These are phyloP conservation scores for Leccinum aurantiacum DNA, from an alignment of 768 basidiomycete genomes.

Conservation along the genomic window DNA sequence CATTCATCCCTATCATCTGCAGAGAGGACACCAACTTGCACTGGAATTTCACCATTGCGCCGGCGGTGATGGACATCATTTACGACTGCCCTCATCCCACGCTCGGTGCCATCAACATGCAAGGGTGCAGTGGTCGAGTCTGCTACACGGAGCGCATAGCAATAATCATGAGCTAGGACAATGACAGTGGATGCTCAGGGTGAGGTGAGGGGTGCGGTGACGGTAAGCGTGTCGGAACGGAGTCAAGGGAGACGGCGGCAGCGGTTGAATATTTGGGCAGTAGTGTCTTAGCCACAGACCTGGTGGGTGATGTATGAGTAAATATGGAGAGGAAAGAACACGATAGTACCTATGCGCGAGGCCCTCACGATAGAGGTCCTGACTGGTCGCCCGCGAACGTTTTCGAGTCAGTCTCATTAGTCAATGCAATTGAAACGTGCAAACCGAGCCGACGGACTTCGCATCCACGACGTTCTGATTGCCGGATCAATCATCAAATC, in stretches of 20 bases:
- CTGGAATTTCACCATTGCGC: conserved; percentile 52
- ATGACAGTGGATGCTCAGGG: conserved; percentile 52
- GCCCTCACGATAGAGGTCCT: conserved; percentile 69
- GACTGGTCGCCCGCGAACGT: conserved; percentile 39
- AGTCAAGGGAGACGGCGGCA: conserved; percentile 75
- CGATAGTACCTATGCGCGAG: conserved; percentile 58
- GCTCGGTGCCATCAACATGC: conserved; percentile 43
- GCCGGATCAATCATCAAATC: not conserved
- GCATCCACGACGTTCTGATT: not conserved
- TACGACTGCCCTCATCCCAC: conserved; percentile 43
- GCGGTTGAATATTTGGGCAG: conserved; percentile 41
- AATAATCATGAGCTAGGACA: conserved; percentile 74
- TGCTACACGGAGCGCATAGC: conserved; percentile 71
- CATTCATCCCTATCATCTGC: conserved; percentile 28
- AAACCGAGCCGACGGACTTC: not conserved
- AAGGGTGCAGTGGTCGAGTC: conserved; percentile 34
- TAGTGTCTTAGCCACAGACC: conserved; percentile 65
- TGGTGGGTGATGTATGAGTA: conserved; percentile 19
- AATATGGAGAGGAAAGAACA: conserved; percentile 5
- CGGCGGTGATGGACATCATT: conserved; percentile 57
- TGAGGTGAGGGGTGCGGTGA: conserved; percentile 43
- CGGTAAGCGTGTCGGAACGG: conserved; percentile 59
- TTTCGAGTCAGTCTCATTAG: not conserved
- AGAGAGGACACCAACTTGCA: conserved; percentile 69
- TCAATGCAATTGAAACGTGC: not conserved